Conservation (phyloP, 225 moss, liverwort and hornwort genomes). For the Marchantia paleacea region DNA sequence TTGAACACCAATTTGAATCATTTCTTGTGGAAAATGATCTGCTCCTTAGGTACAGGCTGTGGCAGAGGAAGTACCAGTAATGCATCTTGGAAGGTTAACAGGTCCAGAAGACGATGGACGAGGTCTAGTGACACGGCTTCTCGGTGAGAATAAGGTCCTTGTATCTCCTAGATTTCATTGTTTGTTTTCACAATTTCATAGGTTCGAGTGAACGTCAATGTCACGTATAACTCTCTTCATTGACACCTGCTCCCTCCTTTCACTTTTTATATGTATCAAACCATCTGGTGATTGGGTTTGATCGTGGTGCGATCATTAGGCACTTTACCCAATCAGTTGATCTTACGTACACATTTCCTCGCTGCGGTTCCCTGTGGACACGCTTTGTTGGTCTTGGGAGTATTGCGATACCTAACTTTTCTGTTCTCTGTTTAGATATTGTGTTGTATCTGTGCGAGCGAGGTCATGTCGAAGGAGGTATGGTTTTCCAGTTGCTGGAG, state of each 20-base stretch:
- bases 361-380: neutral
- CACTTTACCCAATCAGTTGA: too few relatives aligned
- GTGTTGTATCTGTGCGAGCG: constrained; percentile 90
- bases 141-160: constrained; percentile 39
- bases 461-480: constrained; percentile 96
- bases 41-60: constrained; percentile 65
- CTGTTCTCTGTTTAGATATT: constrained; percentile 52
- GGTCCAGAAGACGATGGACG: constrained; percentile 75
- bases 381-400: neutral
- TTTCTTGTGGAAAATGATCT: neutral
- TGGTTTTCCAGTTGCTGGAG: constrained; percentile 96
- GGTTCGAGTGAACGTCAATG: neutral
- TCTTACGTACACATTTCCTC: neutral
- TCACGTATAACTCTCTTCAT: neutral
- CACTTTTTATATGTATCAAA: neutral
- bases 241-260: neutral
- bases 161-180: neutral
- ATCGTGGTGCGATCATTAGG: too few relatives aligned
- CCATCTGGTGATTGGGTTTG: too few relatives aligned
- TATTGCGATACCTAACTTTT: too few relatives aligned
- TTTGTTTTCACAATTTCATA: neutral
- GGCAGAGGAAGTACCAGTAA: constrained; percentile 67
- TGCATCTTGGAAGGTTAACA: constrained; percentile 72
- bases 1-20: too few relatives aligned
- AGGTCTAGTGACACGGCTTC: constrained; percentile 83